Percentiles rank a stretch among this genome's conserved stretches.
Conservation (phyloP, 2,329 filamentous ascomycete genomes). For the Fusarium albosuccineum region DNA sequence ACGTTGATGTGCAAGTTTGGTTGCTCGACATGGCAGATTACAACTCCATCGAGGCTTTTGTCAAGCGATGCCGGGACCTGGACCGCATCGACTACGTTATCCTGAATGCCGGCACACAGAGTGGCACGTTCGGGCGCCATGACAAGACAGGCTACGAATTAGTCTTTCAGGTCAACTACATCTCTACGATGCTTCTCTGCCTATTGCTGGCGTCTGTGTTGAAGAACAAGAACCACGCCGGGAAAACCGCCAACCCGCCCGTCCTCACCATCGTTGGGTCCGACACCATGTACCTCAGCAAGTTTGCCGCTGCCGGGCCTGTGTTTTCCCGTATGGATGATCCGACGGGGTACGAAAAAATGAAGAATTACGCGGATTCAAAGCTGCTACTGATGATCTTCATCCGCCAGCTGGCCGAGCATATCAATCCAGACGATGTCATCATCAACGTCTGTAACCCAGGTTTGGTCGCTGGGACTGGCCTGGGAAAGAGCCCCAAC, state of each 20-base stretch:
- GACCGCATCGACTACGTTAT: constrained; percentile 3
- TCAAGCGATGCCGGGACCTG: background rate
- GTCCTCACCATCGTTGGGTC: constrained; percentile 8
- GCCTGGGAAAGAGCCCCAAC: background rate
- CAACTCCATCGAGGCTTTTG: constrained; percentile 6
- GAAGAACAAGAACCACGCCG: background rate
- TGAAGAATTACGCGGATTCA: background rate
- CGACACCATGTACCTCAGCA: constrained; percentile 14
- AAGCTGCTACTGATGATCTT: constrained; percentile 10
- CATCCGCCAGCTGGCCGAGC: background rate
- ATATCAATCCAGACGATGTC: constrained; percentile 1
- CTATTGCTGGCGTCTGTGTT: background rate
- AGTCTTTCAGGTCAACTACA: background rate
- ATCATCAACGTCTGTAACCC: constrained; percentile 14
- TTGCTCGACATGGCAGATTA: constrained; percentile 23
- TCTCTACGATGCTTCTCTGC: background rate
- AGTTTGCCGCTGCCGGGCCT: background rate
- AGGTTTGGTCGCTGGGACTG: background rate
- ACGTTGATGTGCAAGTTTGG: constrained; percentile 5
- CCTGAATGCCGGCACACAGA: constrained; percentile 8
- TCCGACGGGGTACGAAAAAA: background rate
- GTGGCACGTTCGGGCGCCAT: background rate
- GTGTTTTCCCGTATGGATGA: background rate
- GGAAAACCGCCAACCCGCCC: background rate
- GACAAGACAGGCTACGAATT: constrained; percentile 1